Evolutionary conservation across 768 basidiomycete genomes (phyloP), one percentile per base, ranked within the genome.

Genomic region (Suillus lakei): DNA sequence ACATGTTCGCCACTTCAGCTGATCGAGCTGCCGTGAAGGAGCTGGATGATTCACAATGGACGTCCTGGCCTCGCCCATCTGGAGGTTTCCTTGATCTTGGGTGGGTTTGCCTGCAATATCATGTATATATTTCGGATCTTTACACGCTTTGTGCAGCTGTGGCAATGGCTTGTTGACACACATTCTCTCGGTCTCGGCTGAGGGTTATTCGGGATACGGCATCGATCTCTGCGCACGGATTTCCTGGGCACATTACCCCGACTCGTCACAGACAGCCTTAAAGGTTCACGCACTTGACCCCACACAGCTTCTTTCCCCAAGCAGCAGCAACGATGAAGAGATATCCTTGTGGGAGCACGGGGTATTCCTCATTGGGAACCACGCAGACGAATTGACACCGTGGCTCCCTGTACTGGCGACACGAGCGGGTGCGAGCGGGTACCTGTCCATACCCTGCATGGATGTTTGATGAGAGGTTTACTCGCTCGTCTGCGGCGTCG

Each of bases 371-470:
- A 91, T 99, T 59, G 95, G 93, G 10, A 98, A 98, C 78, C 97
- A 99, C 76, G 92, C 96, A 0, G 97, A 99, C 78, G 97, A 99
- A 70, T 82, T 99, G 21, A 96, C 96, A 28, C 97, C 97, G 0
- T 99, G 96, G 96, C 76, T 95, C 0, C 94, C 97, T 0, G 84
- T 98, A 1, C 79, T 98, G 7, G 86, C 95, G 0, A 88, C 90
- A 1, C 68, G 90, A 15, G 78, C 83, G 39, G 70, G 73, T 4
- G 86, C 88, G 0, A 85, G 88, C 0, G 92, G 91, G 5, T 92
- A 92, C 70, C 76, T 94, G 51, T 91, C 85, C 7, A 94, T 99
- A 62, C 97, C 97, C 0, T 98, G 97, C 91, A n/a, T 91, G 92
- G 91, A 74, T 84, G 36, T 86, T 98, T 79, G 92, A 96, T 72